Evolutionary conservation across 176 grass and related monocot species (phyloP).

Genomic region (Oryza meyeriana): DNA sequence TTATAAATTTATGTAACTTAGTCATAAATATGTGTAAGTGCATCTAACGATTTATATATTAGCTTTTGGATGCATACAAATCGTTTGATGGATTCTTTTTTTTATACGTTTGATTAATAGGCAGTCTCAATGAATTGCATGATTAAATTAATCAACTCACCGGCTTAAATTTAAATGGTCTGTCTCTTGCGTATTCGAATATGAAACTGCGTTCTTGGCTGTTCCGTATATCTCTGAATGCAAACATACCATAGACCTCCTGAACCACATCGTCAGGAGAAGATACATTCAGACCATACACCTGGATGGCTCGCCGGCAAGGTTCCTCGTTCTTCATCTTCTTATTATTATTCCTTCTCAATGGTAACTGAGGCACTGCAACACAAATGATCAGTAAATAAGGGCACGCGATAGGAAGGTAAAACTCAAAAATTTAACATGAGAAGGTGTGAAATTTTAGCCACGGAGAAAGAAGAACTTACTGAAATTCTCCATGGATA

Average conservation of each 20-base stretch:
- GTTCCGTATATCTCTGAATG: background rate
- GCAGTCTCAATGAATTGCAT: no score
- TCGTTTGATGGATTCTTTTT: no score
- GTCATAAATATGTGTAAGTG: no score
- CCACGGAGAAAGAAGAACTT: no score
- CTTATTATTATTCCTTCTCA: background rate
- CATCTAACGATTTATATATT: no score
- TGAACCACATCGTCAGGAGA: background rate
- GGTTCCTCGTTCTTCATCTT: background rate
- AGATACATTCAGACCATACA: background rate
- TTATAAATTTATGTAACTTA: no score
- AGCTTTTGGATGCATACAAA: no score
- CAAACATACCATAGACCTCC: constrained; percentile 8
- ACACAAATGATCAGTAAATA: background rate
- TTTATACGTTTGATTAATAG: no score
- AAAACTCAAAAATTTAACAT: no score
- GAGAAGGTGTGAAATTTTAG: no score
- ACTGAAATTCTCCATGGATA: background rate
- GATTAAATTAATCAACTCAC: background rate
- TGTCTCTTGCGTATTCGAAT: background rate
- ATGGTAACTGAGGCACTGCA: background rate
- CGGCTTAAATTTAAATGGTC: background rate
- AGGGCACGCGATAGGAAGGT: no score
- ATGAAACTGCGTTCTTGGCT: background rate
- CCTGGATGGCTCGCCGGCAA: constrained; percentile 9